phyloP scores from a whole-genome alignment of 192 early-diverging fungal species.

The Coemansia sp. region DNA sequence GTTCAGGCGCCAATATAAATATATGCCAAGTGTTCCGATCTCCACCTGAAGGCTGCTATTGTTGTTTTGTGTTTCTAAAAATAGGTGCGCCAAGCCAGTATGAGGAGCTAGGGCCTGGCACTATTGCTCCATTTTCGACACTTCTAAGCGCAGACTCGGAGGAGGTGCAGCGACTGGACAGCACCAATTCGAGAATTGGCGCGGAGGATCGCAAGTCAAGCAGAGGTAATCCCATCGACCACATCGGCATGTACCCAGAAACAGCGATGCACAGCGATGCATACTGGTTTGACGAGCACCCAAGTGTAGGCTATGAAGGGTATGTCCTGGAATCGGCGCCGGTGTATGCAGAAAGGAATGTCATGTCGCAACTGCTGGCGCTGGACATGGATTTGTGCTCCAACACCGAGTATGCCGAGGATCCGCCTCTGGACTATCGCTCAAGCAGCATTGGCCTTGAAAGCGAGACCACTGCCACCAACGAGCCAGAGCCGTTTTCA shows the following conservation, averaged over 20 bases:
- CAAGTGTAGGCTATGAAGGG: not conserved
- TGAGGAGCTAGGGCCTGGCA: not conserved
- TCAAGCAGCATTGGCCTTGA: not conserved
- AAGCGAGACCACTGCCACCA: not conserved
- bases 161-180: slow-evolving; percentile 2
- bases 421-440: not conserved
- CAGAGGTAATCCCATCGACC: not conserved
- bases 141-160: not conserved
- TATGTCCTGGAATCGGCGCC: not conserved
- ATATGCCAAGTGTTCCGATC: slow-evolving; percentile 1
- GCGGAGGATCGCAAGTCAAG: slow-evolving; percentile 4
- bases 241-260: not conserved
- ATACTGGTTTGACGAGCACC: not conserved
- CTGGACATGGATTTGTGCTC: not conserved
- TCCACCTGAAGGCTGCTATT: not conserved
- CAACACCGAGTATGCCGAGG: not conserved
- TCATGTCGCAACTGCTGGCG: not conserved
- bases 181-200: slow-evolving; percentile 8
- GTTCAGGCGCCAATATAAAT: not conserved
- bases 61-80: not conserved
- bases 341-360: not conserved
- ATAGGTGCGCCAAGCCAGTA: not conserved
- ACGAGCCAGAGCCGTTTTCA: not conserved
- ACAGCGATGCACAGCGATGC: slow-evolving; percentile 2
- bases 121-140: slow-evolving; percentile 9